Evolutionary conservation across 2,329 filamentous ascomycete species (phyloP), one percentile per base, ranked within the genome.

Genomic region (Neodidymelliopsis sp.): DNA sequence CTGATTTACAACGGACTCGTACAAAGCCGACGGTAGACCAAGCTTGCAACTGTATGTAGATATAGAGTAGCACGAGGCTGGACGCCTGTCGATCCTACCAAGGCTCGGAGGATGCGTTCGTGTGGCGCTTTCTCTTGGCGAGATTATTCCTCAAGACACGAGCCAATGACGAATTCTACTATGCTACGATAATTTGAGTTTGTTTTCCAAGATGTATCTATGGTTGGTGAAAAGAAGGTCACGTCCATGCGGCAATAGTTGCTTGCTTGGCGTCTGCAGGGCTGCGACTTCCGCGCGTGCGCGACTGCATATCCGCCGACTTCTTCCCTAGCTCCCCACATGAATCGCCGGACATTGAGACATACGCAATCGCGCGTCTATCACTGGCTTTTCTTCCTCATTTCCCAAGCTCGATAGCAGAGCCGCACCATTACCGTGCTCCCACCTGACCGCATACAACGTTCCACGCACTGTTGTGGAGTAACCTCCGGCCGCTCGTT

Each of bases 301-400:
- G 35, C 51, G 41, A 49, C 53, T 41, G 34, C 49, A 45, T 23
- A 20, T 40, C 47, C 45, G 45, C 39, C 46, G 43, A 44, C 53
- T 51, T 52, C 37, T 48, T 53, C 43, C n/a, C 57, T 41, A 49
- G 48, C 51, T 48, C 44, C 48, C 40, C 47, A 48, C 47, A 50
- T 50, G 34, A 50, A 50, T 40, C 40, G 39, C 22, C 28, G 30
- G 27, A 45, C 37, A 45, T 53, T 47, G 54, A 54, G 49, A 51
- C 55, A 56, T 59, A 60, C 55, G 55, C 56, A 62, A 60, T 62
- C 49, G 53, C 51, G 53, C 42, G 52, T 54, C 47, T 45, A 41
- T 45, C 47, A 50, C 47, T 35, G 30, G 36, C 40, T 41, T 45
- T 50, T 45, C 40, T 27, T 19, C 41, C 25, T 50, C 47, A 50